A percentile compares a stretch with the other conserved stretches of the same genome.
Evolutionary conservation across 495 filamentous ascomycete genomes (phyloP).

Genomic region (Penicillium diatomitis): DNA sequence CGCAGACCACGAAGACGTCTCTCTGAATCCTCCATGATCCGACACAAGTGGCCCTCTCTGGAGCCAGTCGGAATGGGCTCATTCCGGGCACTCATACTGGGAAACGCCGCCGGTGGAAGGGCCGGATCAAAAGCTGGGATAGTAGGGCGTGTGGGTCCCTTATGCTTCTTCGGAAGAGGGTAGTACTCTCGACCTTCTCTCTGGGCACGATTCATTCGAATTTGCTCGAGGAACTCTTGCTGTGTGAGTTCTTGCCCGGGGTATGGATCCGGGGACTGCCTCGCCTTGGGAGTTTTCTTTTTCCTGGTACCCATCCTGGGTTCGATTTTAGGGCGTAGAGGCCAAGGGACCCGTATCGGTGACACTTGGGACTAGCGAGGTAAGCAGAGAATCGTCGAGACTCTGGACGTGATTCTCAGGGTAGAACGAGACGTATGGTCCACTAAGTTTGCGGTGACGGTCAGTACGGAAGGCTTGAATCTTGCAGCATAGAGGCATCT

Average conservation of each 20-base stretch:
- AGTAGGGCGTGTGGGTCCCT: background rate
- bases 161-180: background rate
- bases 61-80: background rate
- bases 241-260: background rate
- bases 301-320: no score
- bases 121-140: conserved; percentile 31
- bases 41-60: background rate
- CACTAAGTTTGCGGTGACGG: no score
- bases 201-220: conserved; percentile 2
- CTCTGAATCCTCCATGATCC: background rate
- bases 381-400: no score
- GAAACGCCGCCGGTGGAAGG: conserved; percentile 35
- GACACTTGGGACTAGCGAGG: no score
- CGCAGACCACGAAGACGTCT: conserved; percentile 16
- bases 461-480: no score
- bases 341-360: no score
- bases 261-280: conserved; percentile 4
- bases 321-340: no score
- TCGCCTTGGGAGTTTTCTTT: background rate
- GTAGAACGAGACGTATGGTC: no score
- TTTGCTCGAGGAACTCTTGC: conserved; percentile 1
- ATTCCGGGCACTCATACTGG: conserved; percentile 15
- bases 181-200: background rate
- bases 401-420: no score
- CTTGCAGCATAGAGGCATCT: no score